Percentiles rank a stretch among this genome's conserved stretches.
phyloP scores from a whole-genome alignment of 2,329 filamentous ascomycete genomes.

The Colletotrichum sp. region DNA sequence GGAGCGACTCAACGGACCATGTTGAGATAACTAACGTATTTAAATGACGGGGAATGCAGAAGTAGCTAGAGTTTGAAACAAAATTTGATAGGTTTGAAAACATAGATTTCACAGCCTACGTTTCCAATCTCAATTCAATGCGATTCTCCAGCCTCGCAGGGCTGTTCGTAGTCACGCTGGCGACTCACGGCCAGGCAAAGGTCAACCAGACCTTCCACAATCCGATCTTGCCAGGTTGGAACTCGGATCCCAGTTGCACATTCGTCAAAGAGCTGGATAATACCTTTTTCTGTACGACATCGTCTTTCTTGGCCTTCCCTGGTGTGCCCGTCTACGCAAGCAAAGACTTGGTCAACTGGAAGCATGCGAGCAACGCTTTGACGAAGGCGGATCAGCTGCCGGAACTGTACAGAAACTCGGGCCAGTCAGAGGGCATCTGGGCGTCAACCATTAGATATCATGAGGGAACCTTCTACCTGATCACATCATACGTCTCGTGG shows the following conservation, averaged over 20 bases:
- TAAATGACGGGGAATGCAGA: background rate
- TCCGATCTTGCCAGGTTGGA: slow-evolving; percentile 54
- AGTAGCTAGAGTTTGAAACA: too few species aligned
- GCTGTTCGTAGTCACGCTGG: background rate
- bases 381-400: slow-evolving; percentile 47
- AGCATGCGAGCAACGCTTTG: slow-evolving; percentile 44
- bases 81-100: background rate
- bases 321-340: slow-evolving; percentile 59
- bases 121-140: background rate
- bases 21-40: background rate
- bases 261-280: slow-evolving; percentile 41
- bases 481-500: slow-evolving; percentile 11
- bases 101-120: background rate
- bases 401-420: slow-evolving; percentile 5
- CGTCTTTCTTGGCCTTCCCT: slow-evolving; percentile 57
- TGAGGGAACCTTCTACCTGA: slow-evolving; percentile 48
- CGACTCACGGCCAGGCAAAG: background rate
- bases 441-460: slow-evolving; percentile 51
- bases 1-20: background rate
- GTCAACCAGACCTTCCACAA: slow-evolving; percentile 32
- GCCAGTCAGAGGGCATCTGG: slow-evolving; percentile 43
- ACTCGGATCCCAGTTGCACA: slow-evolving; percentile 52
- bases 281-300: slow-evolving; percentile 57
- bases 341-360: slow-evolving; percentile 55
- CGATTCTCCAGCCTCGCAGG: background rate